Percentiles rank a stretch among this genome's conserved stretches.
phyloP scores from a whole-genome alignment of 495 filamentous ascomycete species.

The Penicillium psychrofluorescens region DNA sequence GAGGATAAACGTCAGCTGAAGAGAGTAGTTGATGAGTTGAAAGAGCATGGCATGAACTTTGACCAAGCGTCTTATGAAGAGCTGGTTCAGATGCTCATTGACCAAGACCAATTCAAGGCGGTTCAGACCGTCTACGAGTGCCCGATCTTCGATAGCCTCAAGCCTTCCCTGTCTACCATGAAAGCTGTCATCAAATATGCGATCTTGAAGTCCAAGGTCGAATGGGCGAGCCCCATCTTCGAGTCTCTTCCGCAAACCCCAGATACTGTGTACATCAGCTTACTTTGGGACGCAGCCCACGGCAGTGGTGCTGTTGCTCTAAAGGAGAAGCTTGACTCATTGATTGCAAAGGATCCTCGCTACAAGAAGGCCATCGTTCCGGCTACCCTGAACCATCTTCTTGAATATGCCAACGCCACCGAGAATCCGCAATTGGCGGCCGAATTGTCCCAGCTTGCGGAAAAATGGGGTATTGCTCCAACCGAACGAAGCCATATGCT shows the following conservation, averaged over 20 bases:
- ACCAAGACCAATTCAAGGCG: conserved; percentile 27
- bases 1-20: conserved; percentile 42
- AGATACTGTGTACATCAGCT: conserved; percentile 55
- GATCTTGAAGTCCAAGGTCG: conserved; percentile 48
- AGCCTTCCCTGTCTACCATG: conserved; percentile 41
- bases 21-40: conserved; percentile 18
- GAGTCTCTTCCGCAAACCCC: conserved; percentile 48
- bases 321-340: conserved; percentile 53
- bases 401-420: conserved; percentile 64
- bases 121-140: conserved; percentile 48
- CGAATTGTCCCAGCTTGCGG: conserved; percentile 58
- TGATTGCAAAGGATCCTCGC: conserved; percentile 32
- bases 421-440: conserved; percentile 65
- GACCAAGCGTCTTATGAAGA: conserved; percentile 32
- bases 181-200: conserved; percentile 47
- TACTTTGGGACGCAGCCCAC: conserved; percentile 70
- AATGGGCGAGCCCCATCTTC: conserved; percentile 60
- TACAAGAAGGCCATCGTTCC: conserved; percentile 47
- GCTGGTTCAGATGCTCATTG: conserved; percentile 26
- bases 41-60: conserved; percentile 24
- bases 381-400: conserved; percentile 65
- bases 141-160: conserved; percentile 33
- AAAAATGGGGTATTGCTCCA: conserved; percentile 54
- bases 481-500: conserved; percentile 61
- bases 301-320: conserved; percentile 65